Percentiles rank a stretch among this genome's conserved stretches.
Evolutionary conservation across 768 basidiomycete species (phyloP).

Genomic region (Suillus bovinus): DNA sequence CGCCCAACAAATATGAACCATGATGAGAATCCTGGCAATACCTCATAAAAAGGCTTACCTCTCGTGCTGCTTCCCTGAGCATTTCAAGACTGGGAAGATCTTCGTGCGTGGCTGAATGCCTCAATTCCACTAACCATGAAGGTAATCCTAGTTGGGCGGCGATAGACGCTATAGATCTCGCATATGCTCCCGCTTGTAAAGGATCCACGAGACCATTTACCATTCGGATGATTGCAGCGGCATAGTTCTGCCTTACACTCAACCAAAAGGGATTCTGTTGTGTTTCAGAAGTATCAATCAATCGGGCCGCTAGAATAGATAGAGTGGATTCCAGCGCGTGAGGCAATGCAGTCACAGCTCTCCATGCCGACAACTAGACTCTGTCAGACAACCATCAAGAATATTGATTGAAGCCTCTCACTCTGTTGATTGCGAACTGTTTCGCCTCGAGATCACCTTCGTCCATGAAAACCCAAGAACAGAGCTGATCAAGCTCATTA

Average conservation of each 20-base stretch:
- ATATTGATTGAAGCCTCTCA: constrained; percentile 36
- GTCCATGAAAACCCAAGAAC: constrained; percentile 72
- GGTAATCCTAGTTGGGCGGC: constrained; percentile 87
- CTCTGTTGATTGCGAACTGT: constrained; percentile 61
- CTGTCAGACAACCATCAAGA: constrained; percentile 8
- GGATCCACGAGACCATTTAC: constrained; percentile 97
- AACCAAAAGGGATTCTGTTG: constrained; percentile 38
- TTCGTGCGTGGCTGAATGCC: constrained; percentile 96
- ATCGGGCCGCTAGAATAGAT: constrained; percentile 57
- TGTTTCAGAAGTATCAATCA: constrained; percentile 46
- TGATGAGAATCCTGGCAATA: constrained; percentile 9
- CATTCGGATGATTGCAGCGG: constrained; percentile 80
- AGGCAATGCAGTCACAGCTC: constrained; percentile 69
- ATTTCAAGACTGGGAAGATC: constrained; percentile 84
- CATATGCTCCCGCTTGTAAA: constrained; percentile 84
- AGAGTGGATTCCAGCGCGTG: constrained; percentile 78
- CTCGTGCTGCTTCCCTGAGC: constrained; percentile 71
- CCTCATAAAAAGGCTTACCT: constrained; percentile 45
- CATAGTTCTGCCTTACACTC: constrained; percentile 72
- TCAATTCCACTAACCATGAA: constrained; percentile 84
- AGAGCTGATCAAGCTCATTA: constrained; percentile 72
- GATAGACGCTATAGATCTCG: constrained; percentile 87
- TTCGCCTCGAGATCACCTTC: constrained; percentile 60
- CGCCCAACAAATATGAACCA: constrained; percentile 4
- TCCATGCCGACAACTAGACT: constrained; percentile 77